A percentile compares a stretch with the other conserved stretches of the same genome.
Conservation (phyloP, 768 basidiomycete genomes). For the Trametes cinnabarina region DNA sequence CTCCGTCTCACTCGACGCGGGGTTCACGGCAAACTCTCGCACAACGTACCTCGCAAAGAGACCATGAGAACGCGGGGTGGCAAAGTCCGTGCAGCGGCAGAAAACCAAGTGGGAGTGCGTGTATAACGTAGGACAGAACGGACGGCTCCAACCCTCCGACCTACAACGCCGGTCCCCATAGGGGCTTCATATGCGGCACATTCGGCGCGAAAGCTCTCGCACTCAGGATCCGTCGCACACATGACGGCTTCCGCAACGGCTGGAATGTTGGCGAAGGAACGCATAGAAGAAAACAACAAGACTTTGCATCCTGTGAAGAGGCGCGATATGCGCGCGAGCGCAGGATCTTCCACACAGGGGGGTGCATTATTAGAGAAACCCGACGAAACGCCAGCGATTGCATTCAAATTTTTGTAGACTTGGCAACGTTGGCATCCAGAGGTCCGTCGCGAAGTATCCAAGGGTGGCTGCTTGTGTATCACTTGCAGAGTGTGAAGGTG, state of each 20-base stretch:
- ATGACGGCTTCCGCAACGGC: not conserved
- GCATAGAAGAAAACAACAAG: too few relatives aligned
- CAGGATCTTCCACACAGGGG: too few relatives aligned
- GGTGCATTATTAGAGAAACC: too few relatives aligned
- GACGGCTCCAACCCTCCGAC: not conserved
- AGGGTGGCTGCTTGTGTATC: too few relatives aligned
- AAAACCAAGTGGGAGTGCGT: not conserved
- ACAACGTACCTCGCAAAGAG: constrained; percentile 1
- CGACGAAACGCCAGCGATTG: too few relatives aligned
- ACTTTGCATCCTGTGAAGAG: too few relatives aligned
- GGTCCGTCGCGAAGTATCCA: too few relatives aligned
- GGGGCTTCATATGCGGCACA: constrained; percentile 11
- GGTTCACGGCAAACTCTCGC: not conserved
- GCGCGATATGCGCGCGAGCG: too few relatives aligned
- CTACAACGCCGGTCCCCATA: not conserved
- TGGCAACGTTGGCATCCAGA: too few relatives aligned
- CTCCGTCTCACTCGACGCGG: not conserved
- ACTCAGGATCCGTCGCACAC: not conserved
- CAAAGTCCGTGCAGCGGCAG: not conserved
- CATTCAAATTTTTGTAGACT: too few relatives aligned
- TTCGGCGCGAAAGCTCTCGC: constrained; percentile 3
- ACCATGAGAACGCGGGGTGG: not conserved
- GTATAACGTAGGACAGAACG: not conserved
- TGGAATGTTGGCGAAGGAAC: not conserved
- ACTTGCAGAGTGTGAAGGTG: too few relatives aligned